A percentile compares a stretch with the other conserved stretches of the same genome.
These are phyloP conservation scores for Urochloa ruziziensis DNA, from an alignment of 176 grass and related monocot genomes.

Conservation along the genomic window DNA sequence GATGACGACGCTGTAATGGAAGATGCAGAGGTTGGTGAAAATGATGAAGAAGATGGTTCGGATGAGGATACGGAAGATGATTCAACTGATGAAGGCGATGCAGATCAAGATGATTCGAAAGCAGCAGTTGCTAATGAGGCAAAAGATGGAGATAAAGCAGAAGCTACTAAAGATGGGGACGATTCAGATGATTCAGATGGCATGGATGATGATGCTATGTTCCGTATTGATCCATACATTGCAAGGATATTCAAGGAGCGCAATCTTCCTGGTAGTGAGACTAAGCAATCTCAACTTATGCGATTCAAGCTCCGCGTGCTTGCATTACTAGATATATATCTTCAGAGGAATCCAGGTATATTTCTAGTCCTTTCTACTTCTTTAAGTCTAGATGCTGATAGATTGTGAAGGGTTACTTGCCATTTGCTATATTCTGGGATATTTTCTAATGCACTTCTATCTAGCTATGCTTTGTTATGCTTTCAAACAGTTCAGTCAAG, in stretches of 20 bases:
- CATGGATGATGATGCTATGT: conserved; percentile 99
- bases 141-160: conserved; percentile 33
- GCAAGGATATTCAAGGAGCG: conserved; percentile 86
- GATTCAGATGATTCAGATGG: conserved; percentile 83
- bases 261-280: conserved; percentile 73
- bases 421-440: neutral
- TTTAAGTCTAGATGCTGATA: neutral
- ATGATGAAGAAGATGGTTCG: conserved; percentile 50
- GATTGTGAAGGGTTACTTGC: neutral
- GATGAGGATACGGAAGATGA: conserved; percentile 41
- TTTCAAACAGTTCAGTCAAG: conserved; percentile 6
- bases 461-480: neutral
- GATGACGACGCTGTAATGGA: conserved; percentile 75
- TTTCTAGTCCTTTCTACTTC: neutral
- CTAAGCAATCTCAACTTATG: conserved; percentile 78
- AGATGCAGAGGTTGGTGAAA: conserved; percentile 57
- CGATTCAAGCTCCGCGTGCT: conserved; percentile 82
- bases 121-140: conserved; percentile 4
- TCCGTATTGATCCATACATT: conserved; percentile 90
- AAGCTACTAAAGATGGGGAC: conserved; percentile 39
- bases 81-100: conserved; percentile 41
- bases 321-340: conserved; percentile 77
- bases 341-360: conserved; percentile 92
- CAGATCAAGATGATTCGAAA: conserved; percentile 30
- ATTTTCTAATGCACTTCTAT: neutral